Evolutionary conservation across 2,329 filamentous ascomycete genomes (phyloP), one percentile per base, ranked within the genome.

Genomic region (Penicillium sp.): DNA sequence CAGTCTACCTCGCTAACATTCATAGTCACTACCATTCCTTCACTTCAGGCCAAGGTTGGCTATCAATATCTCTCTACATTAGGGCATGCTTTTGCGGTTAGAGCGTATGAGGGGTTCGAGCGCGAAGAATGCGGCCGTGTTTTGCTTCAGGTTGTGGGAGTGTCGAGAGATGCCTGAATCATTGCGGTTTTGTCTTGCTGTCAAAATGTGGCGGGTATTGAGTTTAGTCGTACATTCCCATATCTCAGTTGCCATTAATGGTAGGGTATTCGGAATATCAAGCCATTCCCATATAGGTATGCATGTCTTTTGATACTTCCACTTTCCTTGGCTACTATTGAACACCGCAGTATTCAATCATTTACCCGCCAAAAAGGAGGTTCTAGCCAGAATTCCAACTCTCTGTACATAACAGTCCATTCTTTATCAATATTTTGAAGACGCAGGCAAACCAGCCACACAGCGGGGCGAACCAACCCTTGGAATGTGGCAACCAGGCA

Each of bases 1-100:
- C 19, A 16, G 47, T 51, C 51, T 5, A n/a, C 34, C 23, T 39
- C 36, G 53, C 70, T 72, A 58, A 75, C 56, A 15, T 40, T 27
- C 8, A 34, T 33, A 31, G 79, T 94, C 70, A 95, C 92, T 1
- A 90, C 94, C 0, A 97, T 21, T 39, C n/a, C 5, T 39, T 39
- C 10, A 19, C n/a, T 21, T 11, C 10, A 10, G n/a, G n/a, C n/a
- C 38, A 10, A 39, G 21, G 2, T 40, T 40, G 11, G 5, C 11
- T 7, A 8, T 8, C 19, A 23, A 5, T 9, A 40, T 39, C 2
- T 39, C 38, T 39, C 38, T 21, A 36, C 3, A 36, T 36, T 9
- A n/a, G 7, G 16, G 33, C 15, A 15, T 16, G 15, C 6, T 8
- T 36, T 36, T 16, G 5, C 33, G 6, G 15, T 8, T 36, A 7